Conservation (phyloP, 257 asterid genomes). For the Lavandula angustifolia region DNA sequence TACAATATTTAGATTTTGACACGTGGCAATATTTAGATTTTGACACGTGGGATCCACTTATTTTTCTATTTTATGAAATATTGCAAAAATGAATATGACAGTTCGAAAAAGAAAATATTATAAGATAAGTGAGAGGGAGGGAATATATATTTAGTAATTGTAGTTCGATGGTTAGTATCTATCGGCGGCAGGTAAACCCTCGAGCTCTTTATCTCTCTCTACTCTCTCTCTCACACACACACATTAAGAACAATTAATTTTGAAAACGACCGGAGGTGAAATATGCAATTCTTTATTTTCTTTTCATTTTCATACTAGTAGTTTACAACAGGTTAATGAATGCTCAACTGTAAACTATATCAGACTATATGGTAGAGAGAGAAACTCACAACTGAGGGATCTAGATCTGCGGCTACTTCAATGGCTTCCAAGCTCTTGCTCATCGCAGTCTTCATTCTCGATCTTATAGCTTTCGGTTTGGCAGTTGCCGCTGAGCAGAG, state of each 20-base stretch:
- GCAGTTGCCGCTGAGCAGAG: slow-evolving; percentile 94
- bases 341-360: slow-evolving; percentile 35
- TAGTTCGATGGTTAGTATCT: slow-evolving; percentile 27
- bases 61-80: too few species aligned
- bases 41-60: too few species aligned
- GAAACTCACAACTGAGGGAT: slow-evolving; percentile 33
- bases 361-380: slow-evolving; percentile 40
- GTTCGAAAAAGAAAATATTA: too few species aligned
- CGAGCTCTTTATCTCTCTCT: slow-evolving; percentile 34
- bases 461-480: slow-evolving; percentile 79
- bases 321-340: slow-evolving; percentile 24
- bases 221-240: neutral
- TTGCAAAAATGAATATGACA: too few species aligned
- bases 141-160: too few species aligned
- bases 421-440: slow-evolving; percentile 83
- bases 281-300: too few species aligned
- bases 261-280: too few species aligned
- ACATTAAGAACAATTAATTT: neutral
- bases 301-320: slow-evolving; percentile 12
- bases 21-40: too few species aligned
- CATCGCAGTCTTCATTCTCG: slow-evolving; percentile 52
- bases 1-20: too few species aligned
- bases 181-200: slow-evolving; percentile 31
- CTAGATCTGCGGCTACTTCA: slow-evolving; percentile 41
- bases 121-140: too few species aligned